A percentile compares a stretch with the other conserved stretches of the same genome.
phyloP scores from a whole-genome alignment of 2,329 filamentous ascomycete genomes.

The Tolypocladium ophioglossoides region DNA sequence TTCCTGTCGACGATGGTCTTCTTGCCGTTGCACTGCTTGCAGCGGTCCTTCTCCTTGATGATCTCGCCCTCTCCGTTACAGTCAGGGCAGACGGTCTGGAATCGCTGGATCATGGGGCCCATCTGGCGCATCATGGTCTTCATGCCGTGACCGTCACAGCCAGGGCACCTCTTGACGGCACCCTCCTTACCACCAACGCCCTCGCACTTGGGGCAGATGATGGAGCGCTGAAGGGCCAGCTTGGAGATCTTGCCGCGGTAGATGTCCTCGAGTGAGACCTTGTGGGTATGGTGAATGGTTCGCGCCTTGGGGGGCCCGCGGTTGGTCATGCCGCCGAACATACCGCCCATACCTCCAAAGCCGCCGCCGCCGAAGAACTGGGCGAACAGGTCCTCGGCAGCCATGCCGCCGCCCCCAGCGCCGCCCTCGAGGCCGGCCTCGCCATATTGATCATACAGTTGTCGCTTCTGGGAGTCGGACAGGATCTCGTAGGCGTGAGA shows the following conservation, averaged over 20 bases:
- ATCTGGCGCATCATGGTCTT: slow-evolving; percentile 99
- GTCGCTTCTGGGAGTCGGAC: slow-evolving; percentile 82
- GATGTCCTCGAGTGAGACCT: slow-evolving; percentile 94
- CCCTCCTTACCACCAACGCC: slow-evolving; percentile 95
- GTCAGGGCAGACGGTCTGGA: slow-evolving; percentile 98
- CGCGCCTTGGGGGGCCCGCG: slow-evolving; percentile 79
- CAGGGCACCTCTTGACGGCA: slow-evolving; percentile 83
- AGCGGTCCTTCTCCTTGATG: slow-evolving; percentile 93
- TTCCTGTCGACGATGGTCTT: slow-evolving; percentile 97
- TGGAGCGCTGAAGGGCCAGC: slow-evolving; percentile 89
- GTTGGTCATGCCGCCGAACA: slow-evolving; percentile 70
- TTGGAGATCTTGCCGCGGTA: slow-evolving; percentile 98
- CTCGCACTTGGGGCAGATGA: slow-evolving; percentile 92
- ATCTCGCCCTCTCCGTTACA: slow-evolving; percentile 96
- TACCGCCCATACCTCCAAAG: slow-evolving; percentile 51
- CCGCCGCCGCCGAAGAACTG: slow-evolving; percentile 90
- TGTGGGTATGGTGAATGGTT: slow-evolving; percentile 97
- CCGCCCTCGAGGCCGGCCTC: slow-evolving; percentile 93
- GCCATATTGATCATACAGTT: slow-evolving; percentile 93
- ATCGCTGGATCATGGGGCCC: slow-evolving; percentile 99
- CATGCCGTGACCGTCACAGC: slow-evolving; percentile 92
- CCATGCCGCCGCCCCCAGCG: slow-evolving; percentile 72
- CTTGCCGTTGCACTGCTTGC: slow-evolving; percentile 94
- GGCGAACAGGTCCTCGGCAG: slow-evolving; percentile 89
- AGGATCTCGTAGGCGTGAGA: slow-evolving; percentile 94